phyloP scores from a whole-genome alignment of 164 flowering plant genomes.

The Sedum album region DNA sequence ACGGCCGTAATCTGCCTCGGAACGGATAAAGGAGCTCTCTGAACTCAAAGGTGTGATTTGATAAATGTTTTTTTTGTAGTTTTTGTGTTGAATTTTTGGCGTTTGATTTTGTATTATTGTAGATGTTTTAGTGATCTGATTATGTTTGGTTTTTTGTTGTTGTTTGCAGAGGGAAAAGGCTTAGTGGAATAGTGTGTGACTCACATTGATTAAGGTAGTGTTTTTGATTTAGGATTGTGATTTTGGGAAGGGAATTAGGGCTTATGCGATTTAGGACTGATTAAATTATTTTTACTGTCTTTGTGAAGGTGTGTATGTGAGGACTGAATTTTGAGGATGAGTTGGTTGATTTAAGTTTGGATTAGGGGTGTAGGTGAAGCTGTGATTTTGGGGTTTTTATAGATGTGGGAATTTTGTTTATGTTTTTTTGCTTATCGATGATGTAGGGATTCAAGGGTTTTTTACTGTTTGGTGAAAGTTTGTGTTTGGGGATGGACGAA shows the following conservation, averaged over 20 bases:
- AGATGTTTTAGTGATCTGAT: not conserved
- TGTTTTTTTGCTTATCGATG: not conserved
- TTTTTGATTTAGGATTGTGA: too few relatives aligned
- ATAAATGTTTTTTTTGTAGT: too few relatives aligned
- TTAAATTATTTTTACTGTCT: too few relatives aligned
- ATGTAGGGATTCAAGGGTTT: slow-evolving; percentile 15
- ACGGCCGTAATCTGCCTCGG: not conserved
- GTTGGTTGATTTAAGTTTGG: not conserved
- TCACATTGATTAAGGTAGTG: not conserved
- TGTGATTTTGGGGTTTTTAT: not conserved
- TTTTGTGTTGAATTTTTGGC: not conserved
- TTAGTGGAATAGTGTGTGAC: not conserved
- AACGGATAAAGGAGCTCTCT: not conserved
- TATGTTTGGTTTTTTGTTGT: not conserved
- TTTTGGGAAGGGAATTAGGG: not conserved
- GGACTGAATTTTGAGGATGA: not conserved
- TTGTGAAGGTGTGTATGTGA: not conserved
- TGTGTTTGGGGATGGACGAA: slow-evolving; percentile 28
- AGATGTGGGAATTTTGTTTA: not conserved
- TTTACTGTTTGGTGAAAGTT: slow-evolving; percentile 6
- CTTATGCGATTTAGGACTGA: not conserved
- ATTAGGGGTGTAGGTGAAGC: not conserved
- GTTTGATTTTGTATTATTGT: not conserved
- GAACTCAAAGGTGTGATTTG: not conserved
- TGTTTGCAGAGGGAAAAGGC: not conserved